Evolutionary conservation across 2,329 filamentous ascomycete species (phyloP).

Genomic region (Sarocladium strictum): DNA sequence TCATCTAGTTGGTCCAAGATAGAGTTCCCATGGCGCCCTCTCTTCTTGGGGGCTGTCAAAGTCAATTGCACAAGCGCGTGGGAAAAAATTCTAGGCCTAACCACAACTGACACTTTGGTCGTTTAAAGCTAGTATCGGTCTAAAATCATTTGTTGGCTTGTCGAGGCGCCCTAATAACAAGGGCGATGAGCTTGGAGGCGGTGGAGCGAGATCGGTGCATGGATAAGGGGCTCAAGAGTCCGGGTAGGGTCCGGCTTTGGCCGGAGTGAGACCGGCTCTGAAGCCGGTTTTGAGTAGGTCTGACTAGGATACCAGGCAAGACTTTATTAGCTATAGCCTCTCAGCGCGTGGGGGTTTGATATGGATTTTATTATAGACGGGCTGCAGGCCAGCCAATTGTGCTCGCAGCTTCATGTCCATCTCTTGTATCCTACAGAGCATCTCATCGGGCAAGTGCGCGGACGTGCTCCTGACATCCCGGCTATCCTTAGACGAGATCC

Average conservation of each 20-base stretch:
- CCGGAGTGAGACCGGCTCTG: no score
- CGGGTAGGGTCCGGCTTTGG: no score
- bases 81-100: no score
- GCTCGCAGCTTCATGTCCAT: no score
- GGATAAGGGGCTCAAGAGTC: background rate
- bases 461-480: background rate
- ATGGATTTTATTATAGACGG: no score
- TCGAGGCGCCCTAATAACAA: background rate
- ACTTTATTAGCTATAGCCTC: no score
- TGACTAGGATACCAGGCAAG: no score
- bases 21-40: background rate
- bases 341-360: no score
- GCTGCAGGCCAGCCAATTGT: no score
- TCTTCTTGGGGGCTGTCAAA: background rate
- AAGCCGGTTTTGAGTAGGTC: no score
- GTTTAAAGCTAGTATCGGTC: background rate
- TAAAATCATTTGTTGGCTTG: background rate
- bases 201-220: background rate
- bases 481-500: constrained; percentile 5
- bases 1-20: background rate
- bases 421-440: background rate
- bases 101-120: no score
- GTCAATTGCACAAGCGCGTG: background rate
- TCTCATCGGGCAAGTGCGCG: background rate
- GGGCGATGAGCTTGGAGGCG: background rate